Conservation (phyloP, 108 stramenopile species). For the Cyclotella distinguenda region DNA sequence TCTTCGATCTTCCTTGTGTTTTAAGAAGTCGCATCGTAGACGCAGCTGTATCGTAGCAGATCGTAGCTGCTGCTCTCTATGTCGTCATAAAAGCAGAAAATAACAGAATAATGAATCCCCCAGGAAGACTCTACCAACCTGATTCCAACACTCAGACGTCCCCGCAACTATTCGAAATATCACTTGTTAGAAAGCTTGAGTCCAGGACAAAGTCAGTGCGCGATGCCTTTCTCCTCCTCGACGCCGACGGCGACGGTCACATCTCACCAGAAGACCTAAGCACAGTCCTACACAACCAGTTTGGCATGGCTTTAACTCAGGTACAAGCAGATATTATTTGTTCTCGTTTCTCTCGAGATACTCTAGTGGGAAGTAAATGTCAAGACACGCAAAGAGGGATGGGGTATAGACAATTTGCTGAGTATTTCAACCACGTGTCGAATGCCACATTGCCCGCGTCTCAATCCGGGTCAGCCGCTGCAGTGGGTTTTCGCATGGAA, state of each 20-base stretch:
- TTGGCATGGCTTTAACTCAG: slow-evolving; percentile 33
- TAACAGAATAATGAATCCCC: slow-evolving; percentile 28
- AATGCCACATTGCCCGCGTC: slow-evolving; percentile 14
- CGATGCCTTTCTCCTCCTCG: slow-evolving; percentile 45
- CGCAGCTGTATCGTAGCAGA: no score
- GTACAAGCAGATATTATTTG: slow-evolving; percentile 26
- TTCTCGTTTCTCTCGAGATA: background rate
- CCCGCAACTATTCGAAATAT: slow-evolving; percentile 40
- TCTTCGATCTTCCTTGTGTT: no score
- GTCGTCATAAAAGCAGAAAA: no score
- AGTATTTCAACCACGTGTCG: slow-evolving; percentile 31
- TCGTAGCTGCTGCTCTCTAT: no score
- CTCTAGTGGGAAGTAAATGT: background rate
- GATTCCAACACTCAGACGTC: background rate
- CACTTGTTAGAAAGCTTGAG: slow-evolving; percentile 35
- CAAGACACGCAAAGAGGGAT: slow-evolving; percentile 15
- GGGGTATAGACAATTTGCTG: slow-evolving; percentile 31
- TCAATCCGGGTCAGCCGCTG: slow-evolving; percentile 21
- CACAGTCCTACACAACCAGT: slow-evolving; percentile 41
- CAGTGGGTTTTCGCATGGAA: slow-evolving; percentile 22
- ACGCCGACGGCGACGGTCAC: slow-evolving; percentile 33
- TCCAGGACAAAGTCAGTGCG: slow-evolving; percentile 20
- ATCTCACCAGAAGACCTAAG: slow-evolving; percentile 26
- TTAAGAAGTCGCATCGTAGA: no score
- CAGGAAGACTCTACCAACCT: slow-evolving; percentile 5